phyloP scores from a whole-genome alignment of 164 flowering plant species.

The Tetracentron sinense region DNA sequence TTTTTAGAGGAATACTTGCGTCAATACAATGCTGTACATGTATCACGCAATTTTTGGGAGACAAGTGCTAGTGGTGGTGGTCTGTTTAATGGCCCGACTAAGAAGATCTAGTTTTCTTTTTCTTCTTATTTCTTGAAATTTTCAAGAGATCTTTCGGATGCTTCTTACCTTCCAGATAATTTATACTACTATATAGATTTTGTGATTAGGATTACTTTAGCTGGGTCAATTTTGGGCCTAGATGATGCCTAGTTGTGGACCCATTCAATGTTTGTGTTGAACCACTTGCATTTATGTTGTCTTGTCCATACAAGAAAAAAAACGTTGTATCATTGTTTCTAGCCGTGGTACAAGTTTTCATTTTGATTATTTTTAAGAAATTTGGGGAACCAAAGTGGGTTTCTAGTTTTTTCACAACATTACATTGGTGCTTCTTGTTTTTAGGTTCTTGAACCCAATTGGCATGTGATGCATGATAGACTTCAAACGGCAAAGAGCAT shows the following conservation, averaged over 20 bases:
- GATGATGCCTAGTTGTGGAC: not conserved
- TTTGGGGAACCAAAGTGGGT: not conserved
- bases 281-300: not conserved
- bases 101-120: too few species aligned
- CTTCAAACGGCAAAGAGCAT: slow-evolving; percentile 88
- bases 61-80: too few species aligned
- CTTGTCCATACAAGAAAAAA: not conserved
- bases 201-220: too few species aligned
- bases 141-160: too few species aligned
- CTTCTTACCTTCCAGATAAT: too few species aligned
- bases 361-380: not conserved
- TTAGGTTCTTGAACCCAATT: slow-evolving; percentile 96
- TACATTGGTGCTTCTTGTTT: slow-evolving; percentile 17
- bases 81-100: too few species aligned
- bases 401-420: not conserved
- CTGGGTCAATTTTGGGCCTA: not conserved
- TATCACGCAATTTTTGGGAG: not conserved
- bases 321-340: not conserved
- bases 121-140: too few species aligned
- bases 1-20: not conserved
- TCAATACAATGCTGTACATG: not conserved
- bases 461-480: slow-evolving; percentile 82
- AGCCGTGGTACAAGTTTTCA: not conserved
- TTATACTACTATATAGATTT: too few species aligned
- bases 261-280: not conserved